Percentiles rank a stretch among this genome's conserved stretches.
These are phyloP conservation scores for Arthrinium phaeospermum DNA, from an alignment of 2,329 filamentous ascomycete genomes.

Conservation along the genomic window DNA sequence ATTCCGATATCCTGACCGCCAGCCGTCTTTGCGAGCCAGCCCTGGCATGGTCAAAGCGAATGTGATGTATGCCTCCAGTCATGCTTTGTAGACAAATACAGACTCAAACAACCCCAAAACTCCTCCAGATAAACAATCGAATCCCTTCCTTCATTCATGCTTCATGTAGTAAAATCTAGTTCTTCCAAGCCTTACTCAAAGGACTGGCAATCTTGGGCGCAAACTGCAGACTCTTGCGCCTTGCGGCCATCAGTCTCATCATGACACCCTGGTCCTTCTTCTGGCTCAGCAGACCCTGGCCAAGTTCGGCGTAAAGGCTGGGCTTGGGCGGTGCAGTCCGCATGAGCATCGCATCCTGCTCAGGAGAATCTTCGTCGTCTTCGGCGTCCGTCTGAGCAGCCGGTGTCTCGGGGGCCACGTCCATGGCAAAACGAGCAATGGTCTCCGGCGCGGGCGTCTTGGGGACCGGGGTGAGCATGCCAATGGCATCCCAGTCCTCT, in stretches of 20 bases:
- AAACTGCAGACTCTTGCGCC: slow-evolving; percentile 79
- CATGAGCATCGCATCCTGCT: slow-evolving; percentile 47
- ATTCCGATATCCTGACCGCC: slow-evolving; percentile 6
- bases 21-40: slow-evolving; percentile 8
- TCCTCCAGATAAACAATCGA: neutral
- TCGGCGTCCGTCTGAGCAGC: slow-evolving; percentile 37
- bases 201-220: slow-evolving; percentile 78
- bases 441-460: slow-evolving; percentile 64
- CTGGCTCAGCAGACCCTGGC: slow-evolving; percentile 50
- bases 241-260: slow-evolving; percentile 70
- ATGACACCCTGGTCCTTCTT: slow-evolving; percentile 63
- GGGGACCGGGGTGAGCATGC: slow-evolving; percentile 60
- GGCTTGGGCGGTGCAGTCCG: slow-evolving; percentile 62
- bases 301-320: slow-evolving; percentile 43
- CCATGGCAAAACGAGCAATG: slow-evolving; percentile 57
- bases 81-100: slow-evolving; percentile 10
- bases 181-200: slow-evolving; percentile 64
- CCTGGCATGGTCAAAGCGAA: slow-evolving; percentile 4
- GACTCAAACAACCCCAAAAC: neutral
- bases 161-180: slow-evolving; percentile 28
- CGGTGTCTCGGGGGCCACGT: slow-evolving; percentile 53
- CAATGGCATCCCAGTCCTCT: slow-evolving; percentile 45
- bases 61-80: slow-evolving; percentile 9
- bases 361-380: slow-evolving; percentile 41
- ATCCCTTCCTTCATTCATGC: neutral